phyloP scores from a whole-genome alignment of 2,329 filamentous ascomycete species.

The Dothideomycetes sp. region DNA sequence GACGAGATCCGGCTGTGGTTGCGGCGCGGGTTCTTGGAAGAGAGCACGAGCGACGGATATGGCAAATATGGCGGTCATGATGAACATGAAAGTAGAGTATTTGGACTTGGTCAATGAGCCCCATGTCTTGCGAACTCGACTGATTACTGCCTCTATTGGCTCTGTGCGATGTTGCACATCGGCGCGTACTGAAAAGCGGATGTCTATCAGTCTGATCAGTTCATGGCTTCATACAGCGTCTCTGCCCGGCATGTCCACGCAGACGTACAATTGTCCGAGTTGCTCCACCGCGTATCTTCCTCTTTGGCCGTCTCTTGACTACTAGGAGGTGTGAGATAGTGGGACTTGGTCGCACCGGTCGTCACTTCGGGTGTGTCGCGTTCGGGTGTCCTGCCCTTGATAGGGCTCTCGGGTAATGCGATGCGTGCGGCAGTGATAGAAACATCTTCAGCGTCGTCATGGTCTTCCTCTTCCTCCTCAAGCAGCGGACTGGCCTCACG shows the following conservation, averaged over 20 bases:
- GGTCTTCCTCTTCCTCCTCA: slow-evolving; percentile 41
- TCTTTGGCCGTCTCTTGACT: slow-evolving; percentile 8
- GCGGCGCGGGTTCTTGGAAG: slow-evolving; percentile 55
- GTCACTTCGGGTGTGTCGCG: slow-evolving; percentile 13
- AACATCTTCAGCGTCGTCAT: slow-evolving; percentile 40
- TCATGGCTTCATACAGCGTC: slow-evolving; percentile 1
- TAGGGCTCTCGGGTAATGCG: slow-evolving; percentile 47
- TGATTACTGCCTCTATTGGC: slow-evolving; percentile 64
- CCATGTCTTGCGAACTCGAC: slow-evolving; percentile 50
- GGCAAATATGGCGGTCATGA: slow-evolving; percentile 52
- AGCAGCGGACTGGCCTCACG: slow-evolving; percentile 40
- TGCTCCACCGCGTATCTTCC: slow-evolving; percentile 7
- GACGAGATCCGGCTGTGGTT: slow-evolving; percentile 70
- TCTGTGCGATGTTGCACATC: slow-evolving; percentile 82
- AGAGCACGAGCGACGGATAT: slow-evolving; percentile 55
- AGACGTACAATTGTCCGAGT: slow-evolving; percentile 22
- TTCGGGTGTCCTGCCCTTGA: slow-evolving; percentile 23
- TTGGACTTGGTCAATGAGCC: slow-evolving; percentile 57
- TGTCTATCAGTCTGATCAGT: slow-evolving; percentile 44
- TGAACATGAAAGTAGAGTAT: slow-evolving; percentile 52
- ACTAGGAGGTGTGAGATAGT: background rate
- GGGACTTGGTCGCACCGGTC: slow-evolving; percentile 4
- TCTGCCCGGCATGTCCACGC: background rate
- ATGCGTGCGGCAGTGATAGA: slow-evolving; percentile 27
- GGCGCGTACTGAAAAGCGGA: slow-evolving; percentile 76